phyloP scores from a whole-genome alignment of 148 eudicot species.

The Cornus controversa region DNA sequence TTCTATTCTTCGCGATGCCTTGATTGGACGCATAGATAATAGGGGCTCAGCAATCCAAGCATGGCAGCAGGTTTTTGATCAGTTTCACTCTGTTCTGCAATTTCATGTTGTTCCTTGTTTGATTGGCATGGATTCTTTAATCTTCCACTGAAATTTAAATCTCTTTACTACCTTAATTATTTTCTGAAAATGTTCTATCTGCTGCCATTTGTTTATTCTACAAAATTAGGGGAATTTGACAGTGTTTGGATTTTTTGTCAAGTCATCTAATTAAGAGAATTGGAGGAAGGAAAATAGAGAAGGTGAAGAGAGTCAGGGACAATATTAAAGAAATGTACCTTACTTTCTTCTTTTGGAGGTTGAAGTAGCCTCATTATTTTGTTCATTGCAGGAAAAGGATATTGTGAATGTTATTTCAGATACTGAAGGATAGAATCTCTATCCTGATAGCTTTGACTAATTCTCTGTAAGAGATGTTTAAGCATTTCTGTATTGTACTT shows the following conservation, averaged over 20 bases:
- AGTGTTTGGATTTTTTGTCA: too few species aligned
- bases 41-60: constrained; percentile 77
- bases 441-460: not conserved
- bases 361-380: not conserved
- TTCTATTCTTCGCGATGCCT: constrained; percentile 66
- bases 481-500: not conserved
- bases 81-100: constrained; percentile 1
- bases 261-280: not conserved
- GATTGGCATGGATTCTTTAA: not conserved
- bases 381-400: not conserved
- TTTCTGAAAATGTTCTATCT: not conserved
- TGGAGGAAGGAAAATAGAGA: not conserved
- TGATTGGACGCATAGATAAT: constrained; percentile 75
- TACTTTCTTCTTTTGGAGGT: not conserved
- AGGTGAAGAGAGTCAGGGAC: not conserved
- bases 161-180: not conserved
- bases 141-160: not conserved
- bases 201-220: not conserved
- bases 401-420: not conserved
- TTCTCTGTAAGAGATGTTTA: not conserved
- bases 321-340: not conserved
- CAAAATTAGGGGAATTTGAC: not conserved
- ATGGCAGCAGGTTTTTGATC: constrained; percentile 83
- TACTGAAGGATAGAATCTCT: not conserved
- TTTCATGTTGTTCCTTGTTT: not conserved